Evolutionary conservation across 2,329 filamentous ascomycete species (phyloP).

Genomic region (Penicillium sp.): DNA sequence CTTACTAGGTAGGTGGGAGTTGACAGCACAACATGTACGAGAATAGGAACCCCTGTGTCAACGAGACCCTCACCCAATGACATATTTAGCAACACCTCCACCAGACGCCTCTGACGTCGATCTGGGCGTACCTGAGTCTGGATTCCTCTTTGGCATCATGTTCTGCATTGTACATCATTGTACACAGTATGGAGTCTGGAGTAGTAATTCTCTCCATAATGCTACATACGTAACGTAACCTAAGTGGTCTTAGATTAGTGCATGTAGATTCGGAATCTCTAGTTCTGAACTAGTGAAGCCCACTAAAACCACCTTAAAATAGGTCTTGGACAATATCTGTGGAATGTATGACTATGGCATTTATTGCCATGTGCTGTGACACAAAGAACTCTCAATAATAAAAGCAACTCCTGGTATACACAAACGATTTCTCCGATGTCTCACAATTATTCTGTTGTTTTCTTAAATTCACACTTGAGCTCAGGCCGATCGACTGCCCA

Average conservation of each 20-base stretch:
- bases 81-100: background rate
- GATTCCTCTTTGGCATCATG: slow-evolving; percentile 1
- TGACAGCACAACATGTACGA: background rate
- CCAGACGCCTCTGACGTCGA: slow-evolving; percentile 18
- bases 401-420: slow-evolving; percentile 8
- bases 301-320: slow-evolving; percentile 8
- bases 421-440: slow-evolving; percentile 9
- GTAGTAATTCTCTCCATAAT: background rate
- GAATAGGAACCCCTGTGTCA: background rate
- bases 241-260: background rate
- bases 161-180: background rate
- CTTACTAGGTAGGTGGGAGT: background rate
- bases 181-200: background rate
- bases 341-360: background rate
- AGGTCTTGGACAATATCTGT: background rate
- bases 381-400: slow-evolving; percentile 2
- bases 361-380: background rate
- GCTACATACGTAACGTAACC: too few species aligned
- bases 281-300: background rate
- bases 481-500: background rate
- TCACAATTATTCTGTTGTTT: slow-evolving; percentile 1
- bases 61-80: background rate
- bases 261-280: background rate
- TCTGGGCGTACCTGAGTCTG: slow-evolving; percentile 15
- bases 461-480: background rate